Evolutionary conservation across 805 yeast genomes (phyloP), one percentile per base, ranked within the genome.

Genomic region (Starmerella gropengiesseri): DNA sequence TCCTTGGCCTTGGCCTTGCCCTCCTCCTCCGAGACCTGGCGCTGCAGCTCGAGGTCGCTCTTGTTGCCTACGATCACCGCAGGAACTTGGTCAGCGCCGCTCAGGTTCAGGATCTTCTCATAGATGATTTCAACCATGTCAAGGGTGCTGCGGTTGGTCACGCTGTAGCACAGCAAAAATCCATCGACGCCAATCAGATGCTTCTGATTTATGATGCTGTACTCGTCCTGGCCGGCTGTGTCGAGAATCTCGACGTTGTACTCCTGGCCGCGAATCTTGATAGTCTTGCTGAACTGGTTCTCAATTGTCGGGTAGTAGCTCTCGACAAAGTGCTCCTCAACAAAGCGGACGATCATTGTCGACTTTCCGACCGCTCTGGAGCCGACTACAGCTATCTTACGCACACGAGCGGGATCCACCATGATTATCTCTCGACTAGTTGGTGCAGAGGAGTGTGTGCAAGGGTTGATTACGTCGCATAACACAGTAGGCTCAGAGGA

Each of bases 191-290:
- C 91, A 36, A 81, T 78, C 37, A 83, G 64, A 43, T 81, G 78
- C 53, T 81, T 81, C 60, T 81, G 84, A 54, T 77, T 81, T 62
- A 86, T 72, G 50, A 82, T 75, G 37, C 84, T 74, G 58, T 78
- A 82, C 65, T 85, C 94, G 61, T 85, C 95, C 65, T 84, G 93
- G 7, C 95, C 95, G 1, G 95, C 94, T 0, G 95, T 86, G 57
- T 86, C 96, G 47, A 85, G 66, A 41, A 86, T 81, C 59, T 85
- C 95, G 20, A 87, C 74, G 41, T 78, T 77, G 58, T 81, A 86
- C 41, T 79, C 82, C 52, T 77, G 79, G 48, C 80, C 81, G 47
- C 80, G 74, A 60, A 79, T 74, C 45, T 68, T 70, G 56, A 85
- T 70, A 27, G 70, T 68, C 58, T 81, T 84, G 57, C 77, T 70